A percentile compares a stretch with the other conserved stretches of the same genome.
Evolutionary conservation across 2,329 filamentous ascomycete species (phyloP).

Genomic region (Penicillium italicum): DNA sequence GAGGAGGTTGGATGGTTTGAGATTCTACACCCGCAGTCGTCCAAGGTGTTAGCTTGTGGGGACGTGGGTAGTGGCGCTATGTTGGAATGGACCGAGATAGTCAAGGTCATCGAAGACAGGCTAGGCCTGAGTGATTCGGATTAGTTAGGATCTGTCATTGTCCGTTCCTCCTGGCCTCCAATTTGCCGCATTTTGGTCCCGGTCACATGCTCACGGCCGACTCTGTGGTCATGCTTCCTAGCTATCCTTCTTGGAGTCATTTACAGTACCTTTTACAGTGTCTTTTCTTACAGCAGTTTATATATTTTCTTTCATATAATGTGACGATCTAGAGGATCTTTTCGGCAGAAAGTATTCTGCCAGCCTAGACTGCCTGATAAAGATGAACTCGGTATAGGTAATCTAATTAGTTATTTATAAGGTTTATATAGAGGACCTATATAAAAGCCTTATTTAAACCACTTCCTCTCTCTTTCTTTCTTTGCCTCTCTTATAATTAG

Average conservation of each 20-base stretch:
- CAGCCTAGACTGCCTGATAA: too few relatives aligned
- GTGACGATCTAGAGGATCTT: too few relatives aligned
- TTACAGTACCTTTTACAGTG: not conserved
- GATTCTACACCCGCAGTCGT: slow-evolving; percentile 64
- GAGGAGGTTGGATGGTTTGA: slow-evolving; percentile 56
- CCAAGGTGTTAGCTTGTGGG: slow-evolving; percentile 75
- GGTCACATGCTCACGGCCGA: not conserved
- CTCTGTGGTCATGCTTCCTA: not conserved
- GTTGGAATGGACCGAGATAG: slow-evolving; percentile 72
- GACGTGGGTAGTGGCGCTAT: slow-evolving; percentile 78
- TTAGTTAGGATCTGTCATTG: not conserved
- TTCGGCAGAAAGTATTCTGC: too few relatives aligned
- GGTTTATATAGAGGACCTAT: too few relatives aligned
- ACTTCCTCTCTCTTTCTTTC: too few relatives aligned
- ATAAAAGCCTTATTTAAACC: too few relatives aligned
- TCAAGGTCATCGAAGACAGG: slow-evolving; percentile 55
- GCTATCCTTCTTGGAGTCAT: not conserved
- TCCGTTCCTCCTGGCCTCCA: not conserved
- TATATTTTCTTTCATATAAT: not conserved
- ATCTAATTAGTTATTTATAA: too few relatives aligned
- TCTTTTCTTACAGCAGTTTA: not conserved
- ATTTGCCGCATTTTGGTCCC: not conserved
- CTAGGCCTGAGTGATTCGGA: not conserved
- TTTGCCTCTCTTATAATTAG: too few relatives aligned
- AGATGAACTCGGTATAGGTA: too few relatives aligned